phyloP scores from a whole-genome alignment of 2,329 filamentous ascomycete genomes.

The Ascochyta viciae-villosae region DNA sequence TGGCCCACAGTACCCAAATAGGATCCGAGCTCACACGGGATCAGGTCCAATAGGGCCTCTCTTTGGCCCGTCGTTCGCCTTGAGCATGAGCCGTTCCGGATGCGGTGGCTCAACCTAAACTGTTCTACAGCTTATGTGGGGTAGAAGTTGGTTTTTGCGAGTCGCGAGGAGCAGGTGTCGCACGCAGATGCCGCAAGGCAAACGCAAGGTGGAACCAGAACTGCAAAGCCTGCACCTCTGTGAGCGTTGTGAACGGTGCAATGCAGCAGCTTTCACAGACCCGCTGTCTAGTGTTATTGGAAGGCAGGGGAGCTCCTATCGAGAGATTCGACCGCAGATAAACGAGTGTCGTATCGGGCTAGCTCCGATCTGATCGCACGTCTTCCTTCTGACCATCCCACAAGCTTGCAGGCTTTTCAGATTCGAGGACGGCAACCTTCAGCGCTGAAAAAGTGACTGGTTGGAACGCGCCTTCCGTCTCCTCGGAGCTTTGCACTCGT shows the following conservation, averaged over 20 bases:
- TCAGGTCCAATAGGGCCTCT: slow-evolving; percentile 2
- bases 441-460: background rate
- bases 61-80: slow-evolving; percentile 3
- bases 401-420: slow-evolving; percentile 17
- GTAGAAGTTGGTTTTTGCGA: background rate
- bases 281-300: slow-evolving; percentile 2
- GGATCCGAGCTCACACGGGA: slow-evolving; percentile 4
- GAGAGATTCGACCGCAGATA: slow-evolving; percentile 12
- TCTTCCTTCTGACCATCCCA: slow-evolving; percentile 2
- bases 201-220: background rate
- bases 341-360: slow-evolving; percentile 11
- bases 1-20: background rate
- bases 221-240: background rate
- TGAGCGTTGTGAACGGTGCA: background rate
- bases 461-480: background rate
- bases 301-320: slow-evolving; percentile 12
- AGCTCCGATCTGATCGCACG: slow-evolving; percentile 17
- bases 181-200: background rate
- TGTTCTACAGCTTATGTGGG: slow-evolving; percentile 1
- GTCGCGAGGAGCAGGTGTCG: background rate
- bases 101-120: background rate
- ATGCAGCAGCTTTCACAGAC: slow-evolving; percentile 1
- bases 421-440: background rate
- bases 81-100: slow-evolving; percentile 6
- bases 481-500: slow-evolving; percentile 1